phyloP scores from a whole-genome alignment of 129 eudicot species.

The Tagetes patula region DNA sequence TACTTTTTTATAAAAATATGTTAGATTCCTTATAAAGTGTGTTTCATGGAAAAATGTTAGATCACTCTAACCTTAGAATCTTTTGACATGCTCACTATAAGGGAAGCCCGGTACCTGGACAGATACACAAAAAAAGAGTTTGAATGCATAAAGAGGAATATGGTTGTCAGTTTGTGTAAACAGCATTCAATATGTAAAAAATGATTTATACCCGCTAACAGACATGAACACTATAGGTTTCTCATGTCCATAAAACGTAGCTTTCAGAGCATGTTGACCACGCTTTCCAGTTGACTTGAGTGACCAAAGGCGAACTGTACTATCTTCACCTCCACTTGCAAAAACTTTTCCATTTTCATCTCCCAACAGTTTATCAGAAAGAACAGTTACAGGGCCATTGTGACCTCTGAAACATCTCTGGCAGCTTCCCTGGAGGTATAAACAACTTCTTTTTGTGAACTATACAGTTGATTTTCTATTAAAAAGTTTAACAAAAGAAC shows the following conservation, averaged over 20 bases:
- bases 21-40: conserved; percentile 13
- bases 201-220: conserved; percentile 69
- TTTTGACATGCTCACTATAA: conserved; percentile 73
- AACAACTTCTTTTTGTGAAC: neutral
- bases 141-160: conserved; percentile 6
- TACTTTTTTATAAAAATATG: conserved; percentile 19
- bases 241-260: conserved; percentile 83
- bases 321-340: conserved; percentile 91
- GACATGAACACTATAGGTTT: conserved; percentile 65
- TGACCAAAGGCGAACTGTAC: conserved; percentile 91
- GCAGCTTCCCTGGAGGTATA: conserved; percentile 47
- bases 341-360: conserved; percentile 59
- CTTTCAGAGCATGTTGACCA: conserved; percentile 68
- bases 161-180: neutral
- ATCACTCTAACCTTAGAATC: conserved; percentile 96
- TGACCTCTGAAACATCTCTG: conserved; percentile 77
- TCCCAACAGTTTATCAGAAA: conserved; percentile 78
- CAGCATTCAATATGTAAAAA: conserved; percentile 5
- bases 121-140: conserved; percentile 14
- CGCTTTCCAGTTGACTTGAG: conserved; percentile 65
- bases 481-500: no score
- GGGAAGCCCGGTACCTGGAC: conserved; percentile 73
- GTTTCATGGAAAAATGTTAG: no score
- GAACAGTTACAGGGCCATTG: conserved; percentile 70
- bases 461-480: neutral